Base-by-base conservation (phyloP, 2,329 filamentous ascomycete genomes). In the Talaromyces sp. region DNA sequence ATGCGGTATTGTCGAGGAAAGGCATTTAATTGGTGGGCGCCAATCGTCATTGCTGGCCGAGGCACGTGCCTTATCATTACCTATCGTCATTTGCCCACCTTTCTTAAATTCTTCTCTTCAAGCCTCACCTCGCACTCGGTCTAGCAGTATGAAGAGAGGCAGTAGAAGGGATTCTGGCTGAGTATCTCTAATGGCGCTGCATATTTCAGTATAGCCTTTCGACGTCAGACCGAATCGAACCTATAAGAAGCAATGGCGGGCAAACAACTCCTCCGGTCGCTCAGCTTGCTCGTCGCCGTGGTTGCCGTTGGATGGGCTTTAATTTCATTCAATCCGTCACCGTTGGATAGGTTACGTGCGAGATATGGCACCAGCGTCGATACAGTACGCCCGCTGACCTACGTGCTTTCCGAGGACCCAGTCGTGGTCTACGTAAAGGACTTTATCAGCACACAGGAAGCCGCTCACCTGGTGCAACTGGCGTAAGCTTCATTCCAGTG, bases 361-460 rank as follows among this genome's bases (percentile, higher is more conserved):
- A n/a, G 18, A 12, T n/a, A 50, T 25, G 25, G 37, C 9, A 25
- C 6, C 37, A 33, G 6, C 8, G 9, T 9, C n/a, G n/a, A 59
- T 5, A 23, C 3, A 14, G 28, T 46, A 23, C 55, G 23, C 5
- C 56, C 61, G 25, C n/a, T 46, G n/a, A 58, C 39, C 55, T 59
- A 46, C 56, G 28, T 48, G 9, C 28, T 60, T 14, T 82, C 77
- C 50, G 77, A 79, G 60, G 79, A 80, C 61, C 83, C 83, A 21
- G 69, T 85, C 40, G 81, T 85, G 2, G 68, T 85, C 3, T 85
- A 85, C 64, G 72, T 85, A 12, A 81, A 84, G 71, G 75, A 79
- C 18, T 85, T 85, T 66, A 66, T 85, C 60, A 77, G 74, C 14
- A 64, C 66, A 8, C 72, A 71, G 3, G 83, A 85, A 69, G 76